Base-by-base conservation (phyloP, 352 stramenopile species). In the Phytophthora pini region DNA sequence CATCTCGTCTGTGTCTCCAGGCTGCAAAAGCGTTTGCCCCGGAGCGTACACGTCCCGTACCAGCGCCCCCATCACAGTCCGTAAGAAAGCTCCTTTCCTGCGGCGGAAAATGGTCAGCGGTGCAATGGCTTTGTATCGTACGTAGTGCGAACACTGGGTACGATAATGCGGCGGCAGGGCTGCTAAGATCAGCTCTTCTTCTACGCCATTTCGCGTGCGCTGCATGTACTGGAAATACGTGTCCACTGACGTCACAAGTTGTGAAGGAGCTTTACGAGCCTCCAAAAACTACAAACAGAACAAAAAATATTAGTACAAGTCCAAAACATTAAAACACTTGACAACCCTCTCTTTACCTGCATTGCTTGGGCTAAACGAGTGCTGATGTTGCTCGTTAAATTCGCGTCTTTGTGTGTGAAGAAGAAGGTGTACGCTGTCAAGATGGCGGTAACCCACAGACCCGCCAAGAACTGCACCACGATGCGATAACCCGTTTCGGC, bases 221-320 rank as follows among this genome's bases (percentile, higher is more conserved):
- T 92, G 78, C 84, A 92, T 90, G 38, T 90, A 92, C 39, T 88
- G 77, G 40, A 87, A 90, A 55, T 90, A 92, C 20, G 72, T 68
- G 15, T 74, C 69, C 27, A 92, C 79, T 5, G 70, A 63, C 0
- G 31, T 38, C 1, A 68, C 45, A 1, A 90, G 58, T 4, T 74
- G 43, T 1, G 12, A 40, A 11, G 80, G 40, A 6, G 85, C 58
- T n/a, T 79, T 78, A 10, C 81, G 68, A 29, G 69, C 70, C 13
- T 11, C 24, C 8, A 90, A 41, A 58, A 90, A 89, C 80, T 86
- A 40, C 4, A 8, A n/a, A 54, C 40, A 54, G 7, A n/a, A 27
- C 17, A 5, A 26, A 51, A 36, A 9, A 12, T 13, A 12, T 36
- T 8, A 36, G 31, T 36, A 55, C 44, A 55, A 17, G 10, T 32